phyloP scores from a whole-genome alignment of 805 yeast genomes.

The Saccharomycodes ludwigii region DNA sequence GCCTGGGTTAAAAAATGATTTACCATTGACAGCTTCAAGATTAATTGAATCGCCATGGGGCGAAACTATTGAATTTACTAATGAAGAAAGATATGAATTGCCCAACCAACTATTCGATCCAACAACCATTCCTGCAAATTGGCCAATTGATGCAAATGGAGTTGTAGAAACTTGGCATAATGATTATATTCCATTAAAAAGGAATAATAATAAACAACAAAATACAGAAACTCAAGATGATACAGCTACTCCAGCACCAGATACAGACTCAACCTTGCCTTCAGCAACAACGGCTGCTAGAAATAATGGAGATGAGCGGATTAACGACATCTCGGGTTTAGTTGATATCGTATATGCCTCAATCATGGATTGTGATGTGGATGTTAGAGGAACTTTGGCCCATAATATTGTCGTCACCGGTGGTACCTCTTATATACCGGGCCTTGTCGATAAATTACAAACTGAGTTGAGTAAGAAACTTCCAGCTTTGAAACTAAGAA shows the following conservation, averaged over 20 bases:
- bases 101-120: conserved; percentile 72
- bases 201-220: conserved; percentile 30
- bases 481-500: conserved; percentile 77
- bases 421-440: conserved; percentile 69
- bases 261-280: conserved; percentile 15
- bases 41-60: conserved; percentile 72
- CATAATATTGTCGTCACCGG: conserved; percentile 85
- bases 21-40: conserved; percentile 25
- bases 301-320: conserved; percentile 18
- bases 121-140: conserved; percentile 23
- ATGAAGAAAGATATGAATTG: conserved; percentile 43
- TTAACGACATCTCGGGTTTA: conserved; percentile 30
- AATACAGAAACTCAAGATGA: conserved; percentile 20
- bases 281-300: conserved; percentile 9
- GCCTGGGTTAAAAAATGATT: conserved; percentile 16
- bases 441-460: conserved; percentile 64
- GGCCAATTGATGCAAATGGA: conserved; percentile 36
- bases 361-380: conserved; percentile 56
- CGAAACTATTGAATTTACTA: conserved; percentile 45
- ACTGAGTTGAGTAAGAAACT: conserved; percentile 55
- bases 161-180: conserved; percentile 39
- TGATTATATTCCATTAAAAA: conserved; percentile 64
- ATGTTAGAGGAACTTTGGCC: conserved; percentile 72
- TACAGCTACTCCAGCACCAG: conserved; percentile 13
- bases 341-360: conserved; percentile 48